Base-by-base conservation (phyloP, 805 yeast genomes). In the Citeromyces matritensis region DNA sequence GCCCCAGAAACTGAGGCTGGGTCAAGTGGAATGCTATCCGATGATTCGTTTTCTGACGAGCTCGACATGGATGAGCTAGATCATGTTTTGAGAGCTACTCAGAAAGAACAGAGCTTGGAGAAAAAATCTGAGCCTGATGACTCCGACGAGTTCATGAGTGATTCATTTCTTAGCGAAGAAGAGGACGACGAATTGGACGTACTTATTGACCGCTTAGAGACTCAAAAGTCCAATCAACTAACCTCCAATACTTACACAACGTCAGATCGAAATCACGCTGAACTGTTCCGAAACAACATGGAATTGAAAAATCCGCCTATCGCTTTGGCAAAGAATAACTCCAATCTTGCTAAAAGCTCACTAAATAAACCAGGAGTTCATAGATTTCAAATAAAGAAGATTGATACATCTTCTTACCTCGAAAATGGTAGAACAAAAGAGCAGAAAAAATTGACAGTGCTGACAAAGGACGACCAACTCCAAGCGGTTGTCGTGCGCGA, bases 401-500 rank as follows among this genome's bases (percentile, higher is more conserved):
- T 67, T 1, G 15, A 53, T 5, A 36, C 44, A 10, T 47, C 49
- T 9, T 39, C 41, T 0, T 69, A 51, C 39, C 54, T 52, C 13
- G 36, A 42, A 3, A 41, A 51, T 2, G 46, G 43, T 2, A 39
- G 36, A 31, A 42, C 41, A 30, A 60, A 53, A 8, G 51, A 53
- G 11, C 85, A 78, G 41, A 55, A 65, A 15, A 60, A 77, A 4
- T 34, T 79, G n/a, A 58, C 63, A 4, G 81, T 77, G 19, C 39
- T 51, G 3, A 64, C 67, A 39, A 47, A 45, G 0, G 39, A 53
- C 3, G 58, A 53, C 0, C 29, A 35, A 1, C 33, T 29, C 3
- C 45, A 49, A 3, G 68, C 65, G 24, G 44, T 80, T 0, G 53
- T 76, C 2, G 57, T 79, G 0, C 48, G 88, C 33, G 83, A 73